Evolutionary conservation across 73 alveolate genomes (phyloP).

Genomic region (Stentor coeruleus): DNA sequence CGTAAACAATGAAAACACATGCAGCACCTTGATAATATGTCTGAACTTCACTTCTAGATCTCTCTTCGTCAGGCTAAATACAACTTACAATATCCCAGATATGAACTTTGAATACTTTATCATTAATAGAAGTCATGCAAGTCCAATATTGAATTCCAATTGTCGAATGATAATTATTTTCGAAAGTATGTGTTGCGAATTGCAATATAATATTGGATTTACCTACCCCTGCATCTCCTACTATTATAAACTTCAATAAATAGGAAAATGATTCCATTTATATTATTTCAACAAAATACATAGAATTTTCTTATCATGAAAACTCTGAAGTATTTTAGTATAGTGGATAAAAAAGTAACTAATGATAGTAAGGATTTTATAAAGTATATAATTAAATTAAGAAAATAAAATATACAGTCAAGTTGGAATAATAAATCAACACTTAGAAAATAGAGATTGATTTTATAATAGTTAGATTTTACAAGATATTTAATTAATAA

Average conservation of each 20-base stretch:
- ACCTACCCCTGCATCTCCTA: constrained; percentile 54
- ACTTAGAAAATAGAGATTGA: too few species aligned
- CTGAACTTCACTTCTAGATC: constrained; percentile 82
- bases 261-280: not conserved
- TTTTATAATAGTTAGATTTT: too few species aligned
- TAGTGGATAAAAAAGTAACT: too few species aligned
- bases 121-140: constrained; percentile 34
- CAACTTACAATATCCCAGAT: constrained; percentile 93
- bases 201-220: constrained; percentile 53
- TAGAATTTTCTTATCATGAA: too few species aligned
- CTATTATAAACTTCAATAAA: not conserved
- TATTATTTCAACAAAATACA: too few species aligned
- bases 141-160: constrained; percentile 68
- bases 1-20: constrained; percentile 70
- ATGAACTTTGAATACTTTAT: constrained; percentile 45
- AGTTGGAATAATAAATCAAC: too few species aligned
- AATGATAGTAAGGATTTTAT: too few species aligned
- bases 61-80: too few species aligned
- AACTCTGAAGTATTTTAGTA: too few species aligned
- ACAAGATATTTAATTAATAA: too few species aligned
- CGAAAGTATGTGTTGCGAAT: constrained; percentile 43
- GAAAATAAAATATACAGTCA: too few species aligned
- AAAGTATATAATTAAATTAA: too few species aligned
- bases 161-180: constrained; percentile 57
- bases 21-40: constrained; percentile 88